Percentiles rank a stretch among this genome's conserved stretches.
These are phyloP conservation scores for Magnolia sinica DNA, from an alignment of 164 flowering plant species.

Conservation along the genomic window DNA sequence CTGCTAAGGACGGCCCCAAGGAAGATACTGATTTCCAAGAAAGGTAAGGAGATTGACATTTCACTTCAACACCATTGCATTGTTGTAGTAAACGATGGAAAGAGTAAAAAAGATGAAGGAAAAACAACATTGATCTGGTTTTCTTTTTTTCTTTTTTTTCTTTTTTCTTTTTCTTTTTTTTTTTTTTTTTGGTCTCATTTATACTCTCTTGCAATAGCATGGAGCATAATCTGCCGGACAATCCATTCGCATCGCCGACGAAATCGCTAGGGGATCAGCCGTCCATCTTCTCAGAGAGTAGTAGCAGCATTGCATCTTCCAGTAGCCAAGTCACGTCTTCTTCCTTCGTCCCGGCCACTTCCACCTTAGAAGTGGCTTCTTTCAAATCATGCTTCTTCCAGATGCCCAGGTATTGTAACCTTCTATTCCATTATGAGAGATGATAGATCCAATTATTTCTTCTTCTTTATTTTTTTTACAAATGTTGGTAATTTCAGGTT, in stretches of 20 bases:
- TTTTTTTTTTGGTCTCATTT: background rate
- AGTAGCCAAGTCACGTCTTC: slow-evolving; percentile 28
- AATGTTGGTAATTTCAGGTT: slow-evolving; percentile 36
- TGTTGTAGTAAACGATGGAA: background rate
- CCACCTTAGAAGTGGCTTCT: slow-evolving; percentile 61
- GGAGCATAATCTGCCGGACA: slow-evolving; percentile 90
- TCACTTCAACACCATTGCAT: background rate
- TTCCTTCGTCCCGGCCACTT: slow-evolving; percentile 38
- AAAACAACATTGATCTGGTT: background rate
- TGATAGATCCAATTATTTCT: background rate
- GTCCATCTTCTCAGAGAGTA: slow-evolving; percentile 13
- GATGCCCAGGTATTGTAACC: slow-evolving; percentile 53
- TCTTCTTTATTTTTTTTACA: background rate
- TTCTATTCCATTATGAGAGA: background rate
- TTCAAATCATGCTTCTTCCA: slow-evolving; percentile 77
- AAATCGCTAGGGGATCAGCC: slow-evolving; percentile 29
- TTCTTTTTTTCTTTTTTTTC: background rate
- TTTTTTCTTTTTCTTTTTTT: background rate
- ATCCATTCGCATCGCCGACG: slow-evolving; percentile 79
- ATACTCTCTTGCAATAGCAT: slow-evolving; percentile 20
- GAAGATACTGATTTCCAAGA: slow-evolving; percentile 44
- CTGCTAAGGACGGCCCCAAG: slow-evolving; percentile 25
- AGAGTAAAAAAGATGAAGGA: background rate
- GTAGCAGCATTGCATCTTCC: slow-evolving; percentile 2
- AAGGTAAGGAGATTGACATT: slow-evolving; percentile 31